Conservation (phyloP, 352 stramenopile genomes). For the Pythium brachiatum region DNA sequence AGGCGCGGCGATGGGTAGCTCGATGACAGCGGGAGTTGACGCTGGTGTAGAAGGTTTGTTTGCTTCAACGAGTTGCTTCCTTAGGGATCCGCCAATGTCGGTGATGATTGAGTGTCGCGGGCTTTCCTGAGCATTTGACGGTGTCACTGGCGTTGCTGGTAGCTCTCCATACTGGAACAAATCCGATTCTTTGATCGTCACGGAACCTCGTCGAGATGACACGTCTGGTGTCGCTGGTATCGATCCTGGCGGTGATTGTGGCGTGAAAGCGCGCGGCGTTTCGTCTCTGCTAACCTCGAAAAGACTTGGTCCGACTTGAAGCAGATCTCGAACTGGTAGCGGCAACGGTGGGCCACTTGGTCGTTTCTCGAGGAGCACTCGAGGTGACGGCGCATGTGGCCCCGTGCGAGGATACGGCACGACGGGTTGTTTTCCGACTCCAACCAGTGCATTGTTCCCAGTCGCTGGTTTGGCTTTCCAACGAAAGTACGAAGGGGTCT, state of each 20-base stretch:
- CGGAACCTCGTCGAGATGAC: background rate
- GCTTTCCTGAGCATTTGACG: background rate
- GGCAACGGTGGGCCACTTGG: background rate
- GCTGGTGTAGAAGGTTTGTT: background rate
- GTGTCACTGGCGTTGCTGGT: background rate
- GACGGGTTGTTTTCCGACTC: background rate
- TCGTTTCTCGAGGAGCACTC: conserved; percentile 1
- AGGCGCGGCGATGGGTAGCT: background rate
- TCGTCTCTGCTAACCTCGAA: conserved; percentile 11
- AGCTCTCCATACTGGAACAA: conserved; percentile 2
- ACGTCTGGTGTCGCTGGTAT: conserved; percentile 1
- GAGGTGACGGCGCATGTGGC: conserved; percentile 6
- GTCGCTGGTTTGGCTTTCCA: conserved; percentile 40
- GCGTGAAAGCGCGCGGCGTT: background rate
- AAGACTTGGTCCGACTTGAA: conserved; percentile 10
- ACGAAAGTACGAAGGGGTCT: conserved; percentile 62
- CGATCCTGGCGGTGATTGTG: background rate
- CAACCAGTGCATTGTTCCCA: background rate
- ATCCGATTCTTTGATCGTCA: conserved; percentile 1
- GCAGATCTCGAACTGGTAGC: conserved; percentile 1
- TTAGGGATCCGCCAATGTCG: background rate
- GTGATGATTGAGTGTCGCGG: background rate
- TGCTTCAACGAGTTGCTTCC: background rate
- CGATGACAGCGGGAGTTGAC: background rate
- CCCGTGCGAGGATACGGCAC: background rate